A percentile compares a stretch with the other conserved stretches of the same genome.
These are phyloP conservation scores for Geotrichum europaeum DNA, from an alignment of 1,139 yeast genomes.

Conservation along the genomic window DNA sequence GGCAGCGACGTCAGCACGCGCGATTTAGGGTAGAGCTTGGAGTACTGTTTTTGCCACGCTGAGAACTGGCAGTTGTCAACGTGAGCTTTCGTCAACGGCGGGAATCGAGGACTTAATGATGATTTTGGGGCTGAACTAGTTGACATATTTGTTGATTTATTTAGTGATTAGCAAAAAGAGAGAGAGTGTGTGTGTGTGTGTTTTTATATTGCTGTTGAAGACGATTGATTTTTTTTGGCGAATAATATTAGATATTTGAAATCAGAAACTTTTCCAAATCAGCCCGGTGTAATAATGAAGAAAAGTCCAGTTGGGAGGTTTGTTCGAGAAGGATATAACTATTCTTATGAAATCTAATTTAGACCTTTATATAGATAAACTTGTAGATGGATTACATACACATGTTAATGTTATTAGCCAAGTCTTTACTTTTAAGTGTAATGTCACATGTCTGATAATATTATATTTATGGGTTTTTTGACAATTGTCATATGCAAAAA, in stretches of 20 bases:
- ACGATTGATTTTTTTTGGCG: too few species aligned
- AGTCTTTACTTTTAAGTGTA: too few species aligned
- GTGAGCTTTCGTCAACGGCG: conserved; percentile 33
- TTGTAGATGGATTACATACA: too few species aligned
- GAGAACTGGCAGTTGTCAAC: conserved; percentile 66
- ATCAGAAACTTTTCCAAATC: background rate
- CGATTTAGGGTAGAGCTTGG: conserved; percentile 46
- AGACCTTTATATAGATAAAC: background rate
- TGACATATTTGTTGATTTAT: background rate
- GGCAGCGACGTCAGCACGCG: conserved; percentile 63
- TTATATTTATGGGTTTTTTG: too few species aligned
- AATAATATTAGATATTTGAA: background rate
- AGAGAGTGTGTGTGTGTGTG: too few species aligned
- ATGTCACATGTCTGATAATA: background rate
- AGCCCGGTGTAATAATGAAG: background rate
- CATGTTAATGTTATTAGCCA: too few species aligned
- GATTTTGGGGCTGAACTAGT: background rate
- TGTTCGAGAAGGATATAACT: background rate
- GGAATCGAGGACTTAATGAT: background rate
- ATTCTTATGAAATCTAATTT: background rate
- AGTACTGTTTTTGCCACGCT: conserved; percentile 60
- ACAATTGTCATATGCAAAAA: too few species aligned
- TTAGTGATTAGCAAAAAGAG: background rate
- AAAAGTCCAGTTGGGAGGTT: background rate
- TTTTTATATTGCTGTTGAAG: too few species aligned